Base-by-base conservation (phyloP, 106 monocot genomes). In the Amphibolis antarctica region DNA sequence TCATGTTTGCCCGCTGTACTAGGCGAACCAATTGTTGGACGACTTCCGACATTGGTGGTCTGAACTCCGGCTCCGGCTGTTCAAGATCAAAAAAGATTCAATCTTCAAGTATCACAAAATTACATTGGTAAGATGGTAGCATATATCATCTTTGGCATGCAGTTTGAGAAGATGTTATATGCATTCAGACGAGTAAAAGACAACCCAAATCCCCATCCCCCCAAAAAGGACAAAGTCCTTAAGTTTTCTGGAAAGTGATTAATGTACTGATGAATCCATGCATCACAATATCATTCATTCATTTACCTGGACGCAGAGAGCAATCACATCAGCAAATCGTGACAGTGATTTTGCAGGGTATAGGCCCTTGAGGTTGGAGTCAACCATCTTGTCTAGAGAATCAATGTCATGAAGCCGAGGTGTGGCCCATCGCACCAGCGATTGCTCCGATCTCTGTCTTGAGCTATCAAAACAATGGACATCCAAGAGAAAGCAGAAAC, bases 391-490 rank as follows among this genome's bases (percentile, higher is more conserved):
- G 76, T 98, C 89, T 48, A 98, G 72, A 29, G 96, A 82, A 71
- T 98, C 86, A 19, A 98, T 98, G 78, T 98, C 96, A 68, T 90
- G 96, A 30, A 98, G 86, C 69, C 87, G 96, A 52, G 96, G 96
- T 59, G 86, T 79, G 0, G 96, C 89, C 96, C 96, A 98, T 44
- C 82, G 75, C 52, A 98, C 96, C 67, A 90, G 65, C 14, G 79
- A 80, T 73, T 98, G 96, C 69, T 98, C 96, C 17, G 78, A 74
- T 70, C 86, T 69, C 46, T 79, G 73, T 61, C 82, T 86, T 14
- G 78, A 44, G 65, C 96, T 98, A 82, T 54, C 17, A 28, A 17
- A 61, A 61, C n/a, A 29, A 61, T 30, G 15, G 29, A 18, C n/a
- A 30, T n/a, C 7, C 18, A 61, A 43, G 42, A 42, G 0, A 20